phyloP scores from a whole-genome alignment of 2,329 filamentous ascomycete species.

The Trichoderma sp. region DNA sequence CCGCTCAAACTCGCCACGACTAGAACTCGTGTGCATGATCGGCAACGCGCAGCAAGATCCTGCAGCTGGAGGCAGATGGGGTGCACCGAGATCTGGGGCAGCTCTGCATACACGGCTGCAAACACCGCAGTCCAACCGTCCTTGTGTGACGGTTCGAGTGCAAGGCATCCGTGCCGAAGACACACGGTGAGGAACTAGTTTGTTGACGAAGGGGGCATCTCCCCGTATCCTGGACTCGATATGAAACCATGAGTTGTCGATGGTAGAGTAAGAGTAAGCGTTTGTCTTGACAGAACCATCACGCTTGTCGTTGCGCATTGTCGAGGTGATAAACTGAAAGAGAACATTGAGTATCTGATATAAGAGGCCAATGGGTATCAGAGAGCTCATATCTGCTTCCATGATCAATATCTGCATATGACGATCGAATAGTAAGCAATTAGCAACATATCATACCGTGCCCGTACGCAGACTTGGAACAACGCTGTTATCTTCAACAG shows the following conservation, averaged over 20 bases:
- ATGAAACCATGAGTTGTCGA: background rate
- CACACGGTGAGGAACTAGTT: background rate
- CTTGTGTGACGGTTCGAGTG: slow-evolving; percentile 2
- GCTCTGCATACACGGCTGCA: background rate
- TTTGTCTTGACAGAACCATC: background rate
- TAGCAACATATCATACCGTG: background rate
- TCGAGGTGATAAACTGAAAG: background rate
- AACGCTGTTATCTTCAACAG: background rate
- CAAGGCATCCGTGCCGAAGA: slow-evolving; percentile 3
- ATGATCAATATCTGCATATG: background rate
- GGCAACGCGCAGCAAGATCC: slow-evolving; percentile 8
- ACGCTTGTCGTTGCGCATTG: background rate
- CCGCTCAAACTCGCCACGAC: background rate
- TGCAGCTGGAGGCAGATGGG: background rate
- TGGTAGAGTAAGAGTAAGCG: background rate
- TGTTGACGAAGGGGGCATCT: background rate
- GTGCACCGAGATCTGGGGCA: slow-evolving; percentile 13
- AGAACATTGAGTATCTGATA: background rate
- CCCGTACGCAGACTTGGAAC: background rate
- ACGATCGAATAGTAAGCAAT: background rate
- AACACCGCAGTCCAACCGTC: slow-evolving; percentile 6
- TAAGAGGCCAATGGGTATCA: background rate
- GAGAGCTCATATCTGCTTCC: background rate
- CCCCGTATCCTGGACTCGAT: background rate
- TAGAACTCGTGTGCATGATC: background rate